These are phyloP conservation scores for Mycena indigotica DNA, from an alignment of 768 basidiomycete species.

Conservation along the genomic window DNA sequence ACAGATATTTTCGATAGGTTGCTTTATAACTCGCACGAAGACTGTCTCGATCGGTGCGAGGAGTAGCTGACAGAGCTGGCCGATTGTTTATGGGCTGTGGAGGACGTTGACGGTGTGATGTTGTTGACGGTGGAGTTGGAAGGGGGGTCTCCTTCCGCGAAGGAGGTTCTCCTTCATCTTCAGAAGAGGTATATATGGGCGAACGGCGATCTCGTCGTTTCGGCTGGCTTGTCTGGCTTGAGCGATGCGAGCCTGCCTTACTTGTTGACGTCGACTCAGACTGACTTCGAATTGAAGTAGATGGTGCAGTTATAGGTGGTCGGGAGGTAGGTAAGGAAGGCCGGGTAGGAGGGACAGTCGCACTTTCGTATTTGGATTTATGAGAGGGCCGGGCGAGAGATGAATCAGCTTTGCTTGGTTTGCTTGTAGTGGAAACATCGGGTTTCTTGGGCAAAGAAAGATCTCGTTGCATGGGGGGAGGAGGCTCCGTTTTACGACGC, in stretches of 20 bases:
- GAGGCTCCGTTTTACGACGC: slow-evolving; percentile 45
- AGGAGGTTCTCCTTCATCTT: slow-evolving; percentile 53
- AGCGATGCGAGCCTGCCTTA: slow-evolving; percentile 30
- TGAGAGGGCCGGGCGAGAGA: slow-evolving; percentile 22
- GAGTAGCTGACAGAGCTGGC: slow-evolving; percentile 31
- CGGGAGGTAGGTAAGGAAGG: slow-evolving; percentile 15
- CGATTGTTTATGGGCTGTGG: slow-evolving; percentile 31
- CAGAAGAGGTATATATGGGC: slow-evolving; percentile 69
- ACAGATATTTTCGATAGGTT: slow-evolving; percentile 55
- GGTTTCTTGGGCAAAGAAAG: slow-evolving; percentile 41
- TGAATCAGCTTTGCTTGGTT: slow-evolving; percentile 26
- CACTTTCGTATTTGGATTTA: slow-evolving; percentile 25
- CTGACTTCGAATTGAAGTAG: slow-evolving; percentile 5
- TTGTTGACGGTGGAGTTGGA: slow-evolving; percentile 32
- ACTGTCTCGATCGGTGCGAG: slow-evolving; percentile 50
- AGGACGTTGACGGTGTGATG: slow-evolving; percentile 27
- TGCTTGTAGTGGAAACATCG: slow-evolving; percentile 21
- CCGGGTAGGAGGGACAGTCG: slow-evolving; percentile 10
- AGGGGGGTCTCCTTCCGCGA: slow-evolving; percentile 23
- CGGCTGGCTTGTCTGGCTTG: slow-evolving; percentile 3
- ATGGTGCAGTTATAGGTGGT: not conserved
- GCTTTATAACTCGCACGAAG: slow-evolving; percentile 56
- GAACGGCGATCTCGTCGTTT: slow-evolving; percentile 48
- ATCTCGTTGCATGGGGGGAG: slow-evolving; percentile 25
- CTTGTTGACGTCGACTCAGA: slow-evolving; percentile 10